Evolutionary conservation across 345 rosid species (phyloP).

Genomic region (Citrus inodora): DNA sequence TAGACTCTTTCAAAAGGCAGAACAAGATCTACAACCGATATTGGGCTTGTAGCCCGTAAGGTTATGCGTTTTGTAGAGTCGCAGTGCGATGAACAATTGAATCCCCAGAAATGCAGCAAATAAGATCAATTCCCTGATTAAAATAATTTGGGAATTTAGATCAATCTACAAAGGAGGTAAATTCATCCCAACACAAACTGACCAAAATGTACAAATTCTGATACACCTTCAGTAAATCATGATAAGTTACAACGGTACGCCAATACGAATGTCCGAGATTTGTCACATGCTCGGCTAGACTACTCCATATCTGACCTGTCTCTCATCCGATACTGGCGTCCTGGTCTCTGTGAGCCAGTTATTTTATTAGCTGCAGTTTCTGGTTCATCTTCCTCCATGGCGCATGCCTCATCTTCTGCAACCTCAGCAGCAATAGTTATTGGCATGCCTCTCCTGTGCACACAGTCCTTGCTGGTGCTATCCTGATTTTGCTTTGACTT

Average conservation of each 20-base stretch:
- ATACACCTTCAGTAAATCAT: background rate
- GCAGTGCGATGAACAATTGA: background rate
- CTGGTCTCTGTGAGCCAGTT: conserved; percentile 24
- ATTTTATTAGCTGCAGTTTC: conserved; percentile 26
- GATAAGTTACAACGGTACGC: background rate
- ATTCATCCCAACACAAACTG: background rate
- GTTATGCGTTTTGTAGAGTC: no score
- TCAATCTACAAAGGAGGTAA: background rate
- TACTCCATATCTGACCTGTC: conserved; percentile 37
- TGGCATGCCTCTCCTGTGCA: conserved; percentile 24
- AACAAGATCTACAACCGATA: no score
- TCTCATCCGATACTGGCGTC: conserved; percentile 60
- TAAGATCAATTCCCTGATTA: no score
- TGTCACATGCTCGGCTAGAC: background rate
- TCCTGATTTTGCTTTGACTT: conserved; percentile 23
- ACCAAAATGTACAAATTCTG: background rate
- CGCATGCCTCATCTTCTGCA: conserved; percentile 32
- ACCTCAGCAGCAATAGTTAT: conserved; percentile 43
- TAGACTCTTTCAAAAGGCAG: no score
- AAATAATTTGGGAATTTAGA: background rate
- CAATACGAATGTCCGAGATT: no score
- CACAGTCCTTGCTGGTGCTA: conserved; percentile 24
- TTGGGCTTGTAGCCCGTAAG: no score
- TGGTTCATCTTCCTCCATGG: conserved; percentile 72
- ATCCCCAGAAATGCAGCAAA: no score